Evolutionary conservation across 2,329 filamentous ascomycete species (phyloP).

Genomic region (Pestalotiopsis sp.): DNA sequence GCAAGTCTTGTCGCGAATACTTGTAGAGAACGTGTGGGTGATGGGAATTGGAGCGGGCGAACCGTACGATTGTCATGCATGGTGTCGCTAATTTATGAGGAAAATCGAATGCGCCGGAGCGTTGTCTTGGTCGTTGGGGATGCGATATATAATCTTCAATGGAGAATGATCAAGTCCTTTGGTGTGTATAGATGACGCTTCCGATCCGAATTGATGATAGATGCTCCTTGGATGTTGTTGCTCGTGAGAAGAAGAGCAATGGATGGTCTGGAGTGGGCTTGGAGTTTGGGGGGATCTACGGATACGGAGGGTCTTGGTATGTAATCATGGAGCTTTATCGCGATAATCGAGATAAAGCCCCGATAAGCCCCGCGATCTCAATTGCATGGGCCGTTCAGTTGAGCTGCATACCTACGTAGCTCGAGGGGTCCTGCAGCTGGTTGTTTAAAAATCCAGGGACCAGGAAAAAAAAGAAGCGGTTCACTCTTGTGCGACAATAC

Average conservation of each 20-base stretch:
- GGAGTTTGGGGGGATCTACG: neutral
- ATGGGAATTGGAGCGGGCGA: neutral
- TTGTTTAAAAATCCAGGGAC: neutral
- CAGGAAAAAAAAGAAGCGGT: neutral
- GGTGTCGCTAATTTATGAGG: constrained; percentile 20
- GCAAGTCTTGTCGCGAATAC: neutral
- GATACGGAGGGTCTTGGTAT: neutral
- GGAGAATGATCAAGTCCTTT: neutral
- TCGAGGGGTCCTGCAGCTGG: neutral
- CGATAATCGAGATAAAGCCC: neutral
- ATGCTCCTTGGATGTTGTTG: neutral
- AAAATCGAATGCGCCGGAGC: neutral
- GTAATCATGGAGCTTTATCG: neutral
- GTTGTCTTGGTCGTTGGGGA: neutral
- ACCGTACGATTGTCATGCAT: constrained; percentile 44
- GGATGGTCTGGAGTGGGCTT: neutral
- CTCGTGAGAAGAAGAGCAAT: neutral
- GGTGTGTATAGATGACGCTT: neutral
- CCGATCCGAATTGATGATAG: neutral
- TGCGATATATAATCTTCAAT: neutral
- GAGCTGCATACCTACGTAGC: neutral
- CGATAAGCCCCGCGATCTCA: neutral
- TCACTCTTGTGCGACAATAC: neutral
- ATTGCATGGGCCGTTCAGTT: neutral
- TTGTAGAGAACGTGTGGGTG: neutral